phyloP scores from a whole-genome alignment of 768 basidiomycete genomes.

The Russula emetica region DNA sequence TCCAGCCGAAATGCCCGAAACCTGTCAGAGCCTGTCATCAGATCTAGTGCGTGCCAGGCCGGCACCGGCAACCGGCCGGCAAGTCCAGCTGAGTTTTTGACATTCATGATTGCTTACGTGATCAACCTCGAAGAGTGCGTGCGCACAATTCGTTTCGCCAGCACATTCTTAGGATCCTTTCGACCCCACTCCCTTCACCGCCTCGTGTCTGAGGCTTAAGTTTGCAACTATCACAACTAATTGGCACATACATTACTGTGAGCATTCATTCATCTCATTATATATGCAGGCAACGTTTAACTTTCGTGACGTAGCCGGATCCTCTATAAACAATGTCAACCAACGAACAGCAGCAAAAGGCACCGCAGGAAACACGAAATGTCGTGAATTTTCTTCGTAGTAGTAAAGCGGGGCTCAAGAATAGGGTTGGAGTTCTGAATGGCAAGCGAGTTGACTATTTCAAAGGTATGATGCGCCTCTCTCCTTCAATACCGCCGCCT shows the following conservation, averaged over 20 bases:
- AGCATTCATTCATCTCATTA: slow-evolving; percentile 1
- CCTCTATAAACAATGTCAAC: slow-evolving; percentile 35
- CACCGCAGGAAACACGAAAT: slow-evolving; percentile 73
- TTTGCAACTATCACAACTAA: neutral
- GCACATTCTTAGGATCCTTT: slow-evolving; percentile 5
- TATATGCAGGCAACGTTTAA: neutral
- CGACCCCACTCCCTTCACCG: slow-evolving; percentile 15
- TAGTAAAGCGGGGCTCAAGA: slow-evolving; percentile 82
- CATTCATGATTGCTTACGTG: slow-evolving; percentile 3
- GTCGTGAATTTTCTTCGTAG: slow-evolving; percentile 86
- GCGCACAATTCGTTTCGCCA: slow-evolving; percentile 13
- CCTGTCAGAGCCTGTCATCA: too few species aligned
- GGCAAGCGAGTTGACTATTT: slow-evolving; percentile 98
- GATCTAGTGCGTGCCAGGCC: too few species aligned
- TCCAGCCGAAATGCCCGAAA: too few species aligned
- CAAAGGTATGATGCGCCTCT: slow-evolving; percentile 63
- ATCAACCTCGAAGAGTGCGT: neutral
- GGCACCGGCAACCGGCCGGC: too few species aligned
- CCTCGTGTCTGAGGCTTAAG: slow-evolving; percentile 5
- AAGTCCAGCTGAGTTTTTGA: too few species aligned
- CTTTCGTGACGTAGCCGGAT: neutral
- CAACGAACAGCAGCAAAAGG: slow-evolving; percentile 72
- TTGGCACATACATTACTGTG: slow-evolving; percentile 2
- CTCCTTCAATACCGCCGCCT: slow-evolving; percentile 8
- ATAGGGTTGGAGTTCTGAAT: slow-evolving; percentile 82